Conservation (phyloP, 2,329 filamentous ascomycete genomes). For the Aspergillus glaucus region DNA sequence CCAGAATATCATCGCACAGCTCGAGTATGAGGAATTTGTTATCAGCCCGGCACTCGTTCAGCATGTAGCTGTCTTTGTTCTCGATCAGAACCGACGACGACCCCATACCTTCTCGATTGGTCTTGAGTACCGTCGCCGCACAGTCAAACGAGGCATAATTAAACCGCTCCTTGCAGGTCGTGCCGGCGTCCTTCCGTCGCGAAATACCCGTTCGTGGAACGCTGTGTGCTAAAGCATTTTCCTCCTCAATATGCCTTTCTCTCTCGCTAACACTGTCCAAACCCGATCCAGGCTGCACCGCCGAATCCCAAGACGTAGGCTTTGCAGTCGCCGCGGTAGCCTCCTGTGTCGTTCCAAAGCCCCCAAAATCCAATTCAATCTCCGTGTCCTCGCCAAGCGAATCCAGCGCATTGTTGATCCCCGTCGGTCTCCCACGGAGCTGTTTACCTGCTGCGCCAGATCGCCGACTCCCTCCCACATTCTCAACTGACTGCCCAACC, state of each 20-base stretch:
- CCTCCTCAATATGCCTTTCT: conserved; percentile 12
- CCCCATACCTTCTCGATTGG: conserved; percentile 78
- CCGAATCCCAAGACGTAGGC: conserved; percentile 24
- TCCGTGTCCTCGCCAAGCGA: conserved; percentile 81
- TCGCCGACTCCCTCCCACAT: conserved; percentile 53
- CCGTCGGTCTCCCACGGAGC: conserved; percentile 44
- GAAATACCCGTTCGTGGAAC: conserved; percentile 49
- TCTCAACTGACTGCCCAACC: conserved; percentile 70
- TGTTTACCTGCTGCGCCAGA: conserved; percentile 44
- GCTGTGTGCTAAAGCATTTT: conserved; percentile 35
- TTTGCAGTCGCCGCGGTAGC: conserved; percentile 33
- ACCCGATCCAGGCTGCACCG: conserved; percentile 7
- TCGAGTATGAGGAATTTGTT: conserved; percentile 96
- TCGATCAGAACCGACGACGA: conserved; percentile 84
- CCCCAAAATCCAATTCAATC: conserved; percentile 67
- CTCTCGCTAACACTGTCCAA: conserved; percentile 16
- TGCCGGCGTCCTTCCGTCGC: conserved; percentile 86
- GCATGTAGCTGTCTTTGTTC: conserved; percentile 98
- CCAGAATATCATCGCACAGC: conserved; percentile 75
- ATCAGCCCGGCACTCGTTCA: conserved; percentile 76
- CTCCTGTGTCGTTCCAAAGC: conserved; percentile 44
- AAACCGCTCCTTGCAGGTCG: conserved; percentile 95
- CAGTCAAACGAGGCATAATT: conserved; percentile 98
- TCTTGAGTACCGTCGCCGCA: conserved; percentile 87
- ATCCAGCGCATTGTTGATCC: conserved; percentile 64